Base-by-base conservation (phyloP, 2,329 filamentous ascomycete genomes). In the Macrophomina tecta region DNA sequence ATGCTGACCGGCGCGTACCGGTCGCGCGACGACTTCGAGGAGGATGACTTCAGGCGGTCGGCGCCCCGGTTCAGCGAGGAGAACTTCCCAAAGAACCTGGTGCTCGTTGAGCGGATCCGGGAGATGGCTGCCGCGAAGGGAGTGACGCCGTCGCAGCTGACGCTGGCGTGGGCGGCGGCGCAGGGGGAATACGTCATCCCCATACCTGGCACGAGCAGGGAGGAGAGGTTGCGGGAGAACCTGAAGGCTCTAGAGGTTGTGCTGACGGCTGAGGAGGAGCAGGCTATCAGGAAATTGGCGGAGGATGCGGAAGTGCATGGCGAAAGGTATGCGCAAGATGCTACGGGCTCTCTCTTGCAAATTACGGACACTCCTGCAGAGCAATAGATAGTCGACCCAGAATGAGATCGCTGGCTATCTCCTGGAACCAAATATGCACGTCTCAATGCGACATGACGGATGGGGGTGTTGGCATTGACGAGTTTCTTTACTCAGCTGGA, bases 131-230 rank as follows among this genome's bases (percentile, higher is more conserved):
- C 74, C 65, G 69, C 74, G 68, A 89, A 90, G 76, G 82, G 79
- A 2, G 82, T 80, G 53, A 88, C 88, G 0, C 71, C 86, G 0
- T 82, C 81, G 1, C 85, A 91, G 73, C 73, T 91, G 38, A 84
- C 86, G 1, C 67, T 81, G n/a, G 76, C 77, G 6, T 80, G 78
- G 77, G 56, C 79, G 48, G 38, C 79, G 68, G 73, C 73, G 6
- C 78, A 80, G 65, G 78, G 83, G 1, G 75, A 79, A 5, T 75
- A 81, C 61, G 76, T 72, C 79, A 84, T 88, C 71, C 86, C 89
- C 0, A 90, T 86, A 67, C 84, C 85, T 0, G 85, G 85, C 0
- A 78, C 76, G 8, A 77, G 73, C 5, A 74, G 71, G 66, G 11
- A 73, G 4, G 67, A 73, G 30, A 70, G 74, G 30, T 51, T 78